These are phyloP conservation scores for Populus trichocarpa DNA, from an alignment of 441 rosid species.

Conservation along the genomic window DNA sequence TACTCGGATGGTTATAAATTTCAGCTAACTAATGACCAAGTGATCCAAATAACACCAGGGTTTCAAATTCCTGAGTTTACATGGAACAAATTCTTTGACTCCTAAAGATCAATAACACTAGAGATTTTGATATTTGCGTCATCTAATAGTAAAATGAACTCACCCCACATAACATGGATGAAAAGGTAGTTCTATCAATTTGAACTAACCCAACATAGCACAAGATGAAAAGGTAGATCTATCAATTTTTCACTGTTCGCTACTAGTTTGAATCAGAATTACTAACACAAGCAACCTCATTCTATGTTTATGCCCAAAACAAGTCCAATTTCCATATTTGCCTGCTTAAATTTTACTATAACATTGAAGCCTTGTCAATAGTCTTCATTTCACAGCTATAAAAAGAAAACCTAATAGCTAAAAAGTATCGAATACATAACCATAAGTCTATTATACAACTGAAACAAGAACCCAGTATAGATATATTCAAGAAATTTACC, in stretches of 20 bases:
- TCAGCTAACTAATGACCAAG: not conserved
- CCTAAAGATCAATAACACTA: not conserved
- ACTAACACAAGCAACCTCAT: not conserved
- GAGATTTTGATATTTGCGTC: not conserved
- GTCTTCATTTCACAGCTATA: not conserved
- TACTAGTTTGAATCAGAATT: not conserved
- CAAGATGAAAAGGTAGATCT: too few relatives aligned
- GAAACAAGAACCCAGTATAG: not conserved
- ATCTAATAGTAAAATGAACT: not conserved
- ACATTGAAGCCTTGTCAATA: not conserved
- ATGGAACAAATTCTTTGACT: not conserved
- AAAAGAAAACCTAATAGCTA: not conserved
- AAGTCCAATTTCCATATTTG: not conserved
- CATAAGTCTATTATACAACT: not conserved
- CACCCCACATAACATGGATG: not conserved
- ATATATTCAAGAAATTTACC: constrained; percentile 36
- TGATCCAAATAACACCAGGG: not conserved
- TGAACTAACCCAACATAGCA: too few relatives aligned
- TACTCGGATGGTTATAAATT: not conserved
- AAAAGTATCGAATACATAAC: not conserved
- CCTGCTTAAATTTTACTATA: not conserved
- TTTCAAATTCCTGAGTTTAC: not conserved
- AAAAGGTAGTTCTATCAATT: too few relatives aligned
- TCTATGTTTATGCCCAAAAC: not conserved
- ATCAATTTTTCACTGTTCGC: too few relatives aligned